These are phyloP conservation scores for Pestalotiopsis sp. DNA, from an alignment of 2,329 filamentous ascomycete genomes.

Conservation along the genomic window DNA sequence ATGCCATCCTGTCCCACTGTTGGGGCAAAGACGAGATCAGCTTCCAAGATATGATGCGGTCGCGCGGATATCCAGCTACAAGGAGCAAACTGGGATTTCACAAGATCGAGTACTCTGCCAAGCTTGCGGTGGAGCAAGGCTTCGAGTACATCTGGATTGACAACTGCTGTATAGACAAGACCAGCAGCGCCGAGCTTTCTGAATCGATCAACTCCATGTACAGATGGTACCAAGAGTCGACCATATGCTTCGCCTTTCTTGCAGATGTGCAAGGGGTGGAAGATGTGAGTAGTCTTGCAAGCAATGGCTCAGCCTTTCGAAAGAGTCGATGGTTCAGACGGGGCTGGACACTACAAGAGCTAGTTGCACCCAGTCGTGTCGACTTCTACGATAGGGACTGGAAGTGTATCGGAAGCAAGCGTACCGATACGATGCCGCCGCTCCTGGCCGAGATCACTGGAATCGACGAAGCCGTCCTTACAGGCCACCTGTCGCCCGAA, in stretches of 20 bases:
- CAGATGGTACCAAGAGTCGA: background rate
- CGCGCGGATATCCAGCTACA: background rate
- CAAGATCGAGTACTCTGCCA: background rate
- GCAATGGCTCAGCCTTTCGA: background rate
- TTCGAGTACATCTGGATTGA: background rate
- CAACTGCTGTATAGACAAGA: background rate
- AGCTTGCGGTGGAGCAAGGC: background rate
- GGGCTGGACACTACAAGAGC: background rate
- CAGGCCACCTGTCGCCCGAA: background rate
- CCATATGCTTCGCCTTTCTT: background rate
- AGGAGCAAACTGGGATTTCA: background rate
- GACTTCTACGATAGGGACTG: background rate
- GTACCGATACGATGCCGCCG: background rate
- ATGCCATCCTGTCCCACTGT: background rate
- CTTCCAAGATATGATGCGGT: background rate
- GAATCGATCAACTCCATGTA: background rate
- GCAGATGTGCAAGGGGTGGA: background rate
- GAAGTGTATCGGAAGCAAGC: background rate
- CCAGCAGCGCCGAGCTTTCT: background rate
- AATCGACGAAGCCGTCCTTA: background rate
- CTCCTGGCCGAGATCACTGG: background rate
- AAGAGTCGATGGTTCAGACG: background rate
- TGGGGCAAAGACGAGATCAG: background rate
- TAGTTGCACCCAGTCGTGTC: background rate
- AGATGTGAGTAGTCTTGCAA: background rate